A percentile compares a stretch with the other conserved stretches of the same genome.
These are phyloP conservation scores for Penicillium hordei DNA, from an alignment of 2,329 filamentous ascomycete species.

Conservation along the genomic window DNA sequence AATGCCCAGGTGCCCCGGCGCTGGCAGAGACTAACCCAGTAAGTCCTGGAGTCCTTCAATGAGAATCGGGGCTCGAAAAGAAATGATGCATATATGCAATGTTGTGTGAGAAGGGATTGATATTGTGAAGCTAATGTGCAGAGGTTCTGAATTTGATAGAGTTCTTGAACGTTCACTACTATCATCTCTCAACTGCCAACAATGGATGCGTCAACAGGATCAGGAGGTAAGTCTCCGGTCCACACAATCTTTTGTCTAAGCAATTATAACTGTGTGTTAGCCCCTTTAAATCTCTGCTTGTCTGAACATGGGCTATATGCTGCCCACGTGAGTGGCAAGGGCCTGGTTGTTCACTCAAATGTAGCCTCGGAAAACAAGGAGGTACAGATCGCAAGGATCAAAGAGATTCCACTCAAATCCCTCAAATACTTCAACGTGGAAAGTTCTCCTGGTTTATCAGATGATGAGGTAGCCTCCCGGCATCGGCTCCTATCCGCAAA, in stretches of 20 bases:
- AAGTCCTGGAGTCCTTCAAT: neutral
- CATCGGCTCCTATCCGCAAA: slow-evolving; percentile 38
- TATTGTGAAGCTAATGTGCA: neutral
- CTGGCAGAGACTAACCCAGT: neutral
- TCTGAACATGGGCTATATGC: slow-evolving; percentile 35
- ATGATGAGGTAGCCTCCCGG: slow-evolving; percentile 19
- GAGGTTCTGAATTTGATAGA: neutral
- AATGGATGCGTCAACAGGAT: slow-evolving; percentile 31
- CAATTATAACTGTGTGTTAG: slow-evolving; percentile 8
- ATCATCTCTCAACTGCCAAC: slow-evolving; percentile 11
- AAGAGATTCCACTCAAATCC: slow-evolving; percentile 33
- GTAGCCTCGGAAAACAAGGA: slow-evolving; percentile 32
- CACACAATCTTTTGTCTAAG: neutral
- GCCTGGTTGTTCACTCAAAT: slow-evolving; percentile 35
- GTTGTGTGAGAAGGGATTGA: neutral
- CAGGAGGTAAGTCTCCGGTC: slow-evolving; percentile 24
- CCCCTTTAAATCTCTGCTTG: slow-evolving; percentile 22
- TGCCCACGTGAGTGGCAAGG: slow-evolving; percentile 33
- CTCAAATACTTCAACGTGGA: slow-evolving; percentile 30
- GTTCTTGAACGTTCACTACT: neutral
- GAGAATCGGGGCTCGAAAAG: neutral
- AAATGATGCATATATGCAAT: neutral
- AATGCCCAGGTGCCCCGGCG: neutral
- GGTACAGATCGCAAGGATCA: slow-evolving; percentile 33
- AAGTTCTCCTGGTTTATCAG: neutral